Percentiles rank a stretch among this genome's conserved stretches.
phyloP scores from a whole-genome alignment of 2,329 filamentous ascomycete genomes.

The Chrysoporthe deuterocubensis region DNA sequence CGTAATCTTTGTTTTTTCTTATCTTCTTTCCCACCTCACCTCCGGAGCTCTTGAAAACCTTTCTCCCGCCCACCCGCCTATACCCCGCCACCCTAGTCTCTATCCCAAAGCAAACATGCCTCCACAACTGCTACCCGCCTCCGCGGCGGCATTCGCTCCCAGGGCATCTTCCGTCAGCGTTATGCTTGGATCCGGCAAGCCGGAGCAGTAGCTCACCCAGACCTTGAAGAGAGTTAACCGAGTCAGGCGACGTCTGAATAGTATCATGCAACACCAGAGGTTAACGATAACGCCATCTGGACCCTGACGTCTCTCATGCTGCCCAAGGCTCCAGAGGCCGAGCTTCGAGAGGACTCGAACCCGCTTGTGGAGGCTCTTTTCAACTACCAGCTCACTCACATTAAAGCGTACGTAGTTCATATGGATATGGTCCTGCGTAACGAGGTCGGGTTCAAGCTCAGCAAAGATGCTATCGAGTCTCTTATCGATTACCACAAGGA shows the following conservation, averaged over 20 bases:
- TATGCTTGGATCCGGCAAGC: conserved; percentile 80
- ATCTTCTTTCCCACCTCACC: conserved; percentile 40
- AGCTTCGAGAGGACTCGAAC: conserved; percentile 82
- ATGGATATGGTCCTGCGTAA: conserved; percentile 98
- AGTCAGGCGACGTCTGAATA: conserved; percentile 96
- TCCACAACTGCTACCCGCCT: conserved; percentile 89
- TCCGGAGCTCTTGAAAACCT: conserved; percentile 38
- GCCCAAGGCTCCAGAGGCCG: no score
- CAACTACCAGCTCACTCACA: conserved; percentile 90
- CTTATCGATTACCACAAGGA: conserved; percentile 97
- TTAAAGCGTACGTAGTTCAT: conserved; percentile 97
- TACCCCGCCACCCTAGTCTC: conserved; percentile 25
- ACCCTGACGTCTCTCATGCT: no score
- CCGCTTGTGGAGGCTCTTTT: conserved; percentile 84
- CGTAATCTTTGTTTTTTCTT: conserved; percentile 48
- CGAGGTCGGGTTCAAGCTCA: conserved; percentile 98
- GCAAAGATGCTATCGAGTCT: conserved; percentile 88
- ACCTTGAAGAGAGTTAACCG: conserved; percentile 96
- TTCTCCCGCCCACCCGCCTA: conserved; percentile 29
- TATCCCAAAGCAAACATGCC: conserved; percentile 65
- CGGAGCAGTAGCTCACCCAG: conserved; percentile 95
- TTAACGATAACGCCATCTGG: conserved; percentile 91
- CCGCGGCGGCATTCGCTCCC: conserved; percentile 94
- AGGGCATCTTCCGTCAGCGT: conserved; percentile 89
- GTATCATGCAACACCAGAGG: conserved; percentile 90